Conservation (phyloP, 2,329 filamentous ascomycete genomes). For the Paecilomyces sp. region DNA sequence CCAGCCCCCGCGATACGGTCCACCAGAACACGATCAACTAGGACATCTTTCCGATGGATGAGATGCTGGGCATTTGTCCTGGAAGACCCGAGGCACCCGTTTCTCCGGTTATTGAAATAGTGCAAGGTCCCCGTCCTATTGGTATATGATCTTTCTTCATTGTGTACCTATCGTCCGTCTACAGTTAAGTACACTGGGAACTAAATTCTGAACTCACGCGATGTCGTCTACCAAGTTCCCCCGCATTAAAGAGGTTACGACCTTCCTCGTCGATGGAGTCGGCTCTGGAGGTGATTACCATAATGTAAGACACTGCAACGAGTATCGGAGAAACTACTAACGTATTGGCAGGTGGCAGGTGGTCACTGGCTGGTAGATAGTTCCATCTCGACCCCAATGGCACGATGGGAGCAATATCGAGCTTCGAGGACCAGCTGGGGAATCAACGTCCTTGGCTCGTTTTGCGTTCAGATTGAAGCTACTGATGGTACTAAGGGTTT, state of each 20-base stretch:
- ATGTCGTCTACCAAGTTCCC: conserved; percentile 33
- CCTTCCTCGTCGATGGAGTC: conserved; percentile 40
- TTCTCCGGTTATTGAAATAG: neutral
- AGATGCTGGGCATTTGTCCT: neutral
- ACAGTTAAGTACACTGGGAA: neutral
- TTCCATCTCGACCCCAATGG: conserved; percentile 88
- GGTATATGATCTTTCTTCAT: neutral
- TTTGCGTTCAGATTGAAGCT: conserved; percentile 83
- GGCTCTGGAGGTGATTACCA: conserved; percentile 60
- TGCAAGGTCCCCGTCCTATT: neutral
- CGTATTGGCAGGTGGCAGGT: conserved; percentile 32
- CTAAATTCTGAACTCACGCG: conserved; percentile 5
- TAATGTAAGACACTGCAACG: conserved; percentile 60
- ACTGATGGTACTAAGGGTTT: conserved; percentile 89
- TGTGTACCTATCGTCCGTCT: neutral
- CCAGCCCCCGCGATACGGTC: neutral
- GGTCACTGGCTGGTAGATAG: conserved; percentile 78
- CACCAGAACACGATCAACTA: neutral
- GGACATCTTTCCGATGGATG: neutral
- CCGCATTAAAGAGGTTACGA: conserved; percentile 38
- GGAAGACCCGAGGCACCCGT: neutral
- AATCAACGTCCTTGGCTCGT: conserved; percentile 90
- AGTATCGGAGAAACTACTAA: neutral
- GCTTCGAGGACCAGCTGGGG: conserved; percentile 86
- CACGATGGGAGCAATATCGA: conserved; percentile 80